Percentiles rank a stretch among this genome's conserved stretches.
Evolutionary conservation across 2,329 filamentous ascomycete species (phyloP).

Genomic region (Corynespora cassiicola): DNA sequence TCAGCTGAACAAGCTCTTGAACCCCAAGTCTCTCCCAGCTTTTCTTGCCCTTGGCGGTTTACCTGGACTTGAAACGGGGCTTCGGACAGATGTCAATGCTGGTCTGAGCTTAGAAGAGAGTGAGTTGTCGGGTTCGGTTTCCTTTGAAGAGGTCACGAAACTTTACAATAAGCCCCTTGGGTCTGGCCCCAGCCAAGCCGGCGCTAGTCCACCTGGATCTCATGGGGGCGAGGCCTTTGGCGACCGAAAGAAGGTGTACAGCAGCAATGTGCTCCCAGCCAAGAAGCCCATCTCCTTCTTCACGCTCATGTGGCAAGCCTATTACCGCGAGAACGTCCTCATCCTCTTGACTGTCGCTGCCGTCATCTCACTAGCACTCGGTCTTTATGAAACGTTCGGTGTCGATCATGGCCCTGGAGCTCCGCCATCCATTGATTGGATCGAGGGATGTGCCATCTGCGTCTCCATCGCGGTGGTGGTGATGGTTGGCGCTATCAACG

Average conservation of each 20-base stretch:
- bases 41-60: conserved; percentile 61
- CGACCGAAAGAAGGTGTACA: conserved; percentile 65
- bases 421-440: conserved; percentile 50
- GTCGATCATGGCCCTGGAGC: conserved; percentile 45
- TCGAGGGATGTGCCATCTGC: conserved; percentile 45
- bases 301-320: conserved; percentile 69
- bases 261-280: conserved; percentile 67
- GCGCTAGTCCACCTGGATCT: conserved; percentile 10
- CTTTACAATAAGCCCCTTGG: conserved; percentile 29
- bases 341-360: conserved; percentile 73
- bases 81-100: conserved; percentile 54
- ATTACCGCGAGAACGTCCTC: conserved; percentile 76
- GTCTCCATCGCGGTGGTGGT: conserved; percentile 46
- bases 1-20: conserved; percentile 59
- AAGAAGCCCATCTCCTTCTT: conserved; percentile 67
- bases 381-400: conserved; percentile 69
- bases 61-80: conserved; percentile 56
- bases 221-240: conserved; percentile 41
- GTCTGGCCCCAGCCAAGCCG: conserved; percentile 14
- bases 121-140: conserved; percentile 50
- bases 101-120: conserved; percentile 60
- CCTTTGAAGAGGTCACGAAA: conserved; percentile 56
- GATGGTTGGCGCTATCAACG: conserved; percentile 43
- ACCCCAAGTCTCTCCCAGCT: conserved; percentile 54
- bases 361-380: conserved; percentile 71